Evolutionary conservation across 164 flowering plant genomes (phyloP), one percentile per base, ranked within the genome.

Genomic region (Sextonia rubra): DNA sequence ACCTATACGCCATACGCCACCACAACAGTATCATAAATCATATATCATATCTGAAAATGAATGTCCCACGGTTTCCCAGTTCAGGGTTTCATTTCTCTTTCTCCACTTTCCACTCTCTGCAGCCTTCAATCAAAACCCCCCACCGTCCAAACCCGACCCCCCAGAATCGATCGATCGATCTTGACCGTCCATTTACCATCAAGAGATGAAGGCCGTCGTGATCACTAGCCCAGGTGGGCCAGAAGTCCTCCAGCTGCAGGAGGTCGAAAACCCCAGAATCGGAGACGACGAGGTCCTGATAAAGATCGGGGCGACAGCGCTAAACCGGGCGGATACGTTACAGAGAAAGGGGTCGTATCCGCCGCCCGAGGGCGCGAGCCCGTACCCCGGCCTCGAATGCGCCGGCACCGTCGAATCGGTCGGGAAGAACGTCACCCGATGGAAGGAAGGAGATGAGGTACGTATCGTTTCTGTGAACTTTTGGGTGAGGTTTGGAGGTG

Each of bases 371-470:
- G 98, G 93, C 20, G 87, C 92, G 12, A 86, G 90, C 68, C 80
- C 79, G 3, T 85, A 81, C 73, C 96, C 73, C 0, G 98, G 98
- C 71, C 94, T 94, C 2, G 97, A 94, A 61, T 91, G 98, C 76
- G 89, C 98, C 29, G 98, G 98, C 25, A 86, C 81, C 71, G 70
- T 92, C 72, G 86, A 82, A 71, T 80, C 88, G 48, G 90, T 93
- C 44, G 98, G 99, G 1, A 83, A 82, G 52, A 67, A 78, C 69
- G 97, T 91, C 25, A 73, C 87, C 29, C 85, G 94, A 44, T 94
- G 98, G 98, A 88, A 86, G 72, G 71, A 90, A n/a, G 98, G 98
- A 25, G 97, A 94, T 75, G 93, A 90, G 97, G 98, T 86, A 61
- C n/a, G 12, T 4, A 30, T 30, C 30, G 37, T 30, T 30, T 30